Percentiles rank a stretch among this genome's conserved stretches.
Evolutionary conservation across 345 rosid genomes (phyloP).

Genomic region (Rhodamnia argentea): DNA sequence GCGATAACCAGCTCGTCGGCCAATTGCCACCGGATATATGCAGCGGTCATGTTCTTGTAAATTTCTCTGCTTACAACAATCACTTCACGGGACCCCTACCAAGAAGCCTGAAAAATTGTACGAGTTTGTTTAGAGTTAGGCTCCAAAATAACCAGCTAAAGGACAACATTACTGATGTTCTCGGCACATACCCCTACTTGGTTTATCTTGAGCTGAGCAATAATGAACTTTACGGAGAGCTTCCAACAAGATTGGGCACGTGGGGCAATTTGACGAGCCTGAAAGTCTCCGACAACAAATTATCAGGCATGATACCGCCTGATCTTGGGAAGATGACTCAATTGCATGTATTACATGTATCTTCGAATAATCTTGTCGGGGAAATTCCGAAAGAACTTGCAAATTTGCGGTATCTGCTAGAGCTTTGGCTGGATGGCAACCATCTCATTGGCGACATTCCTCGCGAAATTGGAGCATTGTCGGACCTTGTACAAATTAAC

Average conservation of each 20-base stretch:
- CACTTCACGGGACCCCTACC: slow-evolving; percentile 1
- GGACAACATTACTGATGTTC: neutral
- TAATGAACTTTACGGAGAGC: neutral
- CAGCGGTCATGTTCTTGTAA: neutral
- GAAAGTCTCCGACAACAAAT: neutral
- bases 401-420: neutral
- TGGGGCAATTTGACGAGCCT: neutral
- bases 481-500: neutral
- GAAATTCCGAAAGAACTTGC: slow-evolving; percentile 1
- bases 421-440: neutral
- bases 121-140: neutral
- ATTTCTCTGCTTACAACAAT: neutral
- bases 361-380: neutral
- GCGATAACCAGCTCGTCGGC: neutral
- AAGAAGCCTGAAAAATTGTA: slow-evolving; percentile 3
- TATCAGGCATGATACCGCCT: neutral
- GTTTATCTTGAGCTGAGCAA: neutral
- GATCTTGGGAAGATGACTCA: neutral
- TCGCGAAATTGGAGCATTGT: neutral
- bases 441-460: slow-evolving; percentile 2
- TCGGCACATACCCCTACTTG: slow-evolving; percentile 1
- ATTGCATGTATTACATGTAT: neutral
- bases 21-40: neutral
- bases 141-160: neutral
- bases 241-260: neutral